Conservation (phyloP, 352 stramenopile genomes). For the Globisporangium ultimum region DNA sequence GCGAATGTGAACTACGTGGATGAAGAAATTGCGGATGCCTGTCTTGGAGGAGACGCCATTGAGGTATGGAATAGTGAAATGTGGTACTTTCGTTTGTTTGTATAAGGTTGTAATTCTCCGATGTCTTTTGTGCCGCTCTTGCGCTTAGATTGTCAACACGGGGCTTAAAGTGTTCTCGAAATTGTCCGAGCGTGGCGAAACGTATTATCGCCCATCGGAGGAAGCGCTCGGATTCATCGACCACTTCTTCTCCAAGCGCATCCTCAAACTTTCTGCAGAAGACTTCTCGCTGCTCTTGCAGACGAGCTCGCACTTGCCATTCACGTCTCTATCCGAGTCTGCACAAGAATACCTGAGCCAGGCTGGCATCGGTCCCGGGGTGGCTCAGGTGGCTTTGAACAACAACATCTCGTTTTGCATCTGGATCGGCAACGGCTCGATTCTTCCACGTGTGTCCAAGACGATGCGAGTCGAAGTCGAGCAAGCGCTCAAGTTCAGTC, state of each 20-base stretch:
- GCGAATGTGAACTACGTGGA: conserved; percentile 82
- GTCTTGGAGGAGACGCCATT: conserved; percentile 64
- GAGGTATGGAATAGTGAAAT: conserved; percentile 26
- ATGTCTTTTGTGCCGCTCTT: background rate
- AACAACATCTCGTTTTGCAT: conserved; percentile 63
- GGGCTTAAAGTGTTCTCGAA: conserved; percentile 90
- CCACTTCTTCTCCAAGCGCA: conserved; percentile 83
- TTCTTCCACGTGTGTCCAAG: conserved; percentile 78
- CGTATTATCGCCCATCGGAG: conserved; percentile 84
- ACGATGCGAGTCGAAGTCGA: conserved; percentile 53
- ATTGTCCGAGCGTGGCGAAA: conserved; percentile 52
- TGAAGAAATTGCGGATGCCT: conserved; percentile 54
- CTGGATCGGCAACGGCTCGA: conserved; percentile 66
- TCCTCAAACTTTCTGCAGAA: conserved; percentile 32
- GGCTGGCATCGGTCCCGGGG: conserved; percentile 49
- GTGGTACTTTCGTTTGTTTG: too few relatives aligned
- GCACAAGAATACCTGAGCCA: conserved; percentile 28
- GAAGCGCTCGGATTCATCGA: conserved; percentile 86
- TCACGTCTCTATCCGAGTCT: conserved; percentile 35
- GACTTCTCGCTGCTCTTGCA: conserved; percentile 56
- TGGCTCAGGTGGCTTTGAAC: conserved; percentile 43
- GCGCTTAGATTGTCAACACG: conserved; percentile 87
- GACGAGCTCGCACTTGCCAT: conserved; percentile 51
- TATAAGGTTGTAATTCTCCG: background rate
- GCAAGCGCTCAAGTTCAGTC: conserved; percentile 25